phyloP scores from a whole-genome alignment of 306 rosid species.

The Coriaria nepalensis region DNA sequence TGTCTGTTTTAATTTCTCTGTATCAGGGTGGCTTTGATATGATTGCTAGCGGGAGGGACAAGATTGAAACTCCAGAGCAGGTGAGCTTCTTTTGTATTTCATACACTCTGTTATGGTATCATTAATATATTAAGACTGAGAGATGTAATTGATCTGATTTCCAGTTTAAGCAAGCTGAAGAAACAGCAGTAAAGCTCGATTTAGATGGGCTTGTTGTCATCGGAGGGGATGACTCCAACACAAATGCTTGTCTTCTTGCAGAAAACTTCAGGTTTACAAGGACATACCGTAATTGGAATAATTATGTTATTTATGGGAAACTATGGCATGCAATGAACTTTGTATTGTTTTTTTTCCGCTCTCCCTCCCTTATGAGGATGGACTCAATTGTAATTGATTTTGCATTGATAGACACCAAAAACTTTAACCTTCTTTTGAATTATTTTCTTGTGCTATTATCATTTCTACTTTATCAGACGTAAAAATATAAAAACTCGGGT shows the following conservation, averaged over 20 bases:
- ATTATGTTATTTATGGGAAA: slow-evolving; percentile 5
- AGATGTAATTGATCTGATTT: slow-evolving; percentile 18
- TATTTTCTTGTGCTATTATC: neutral
- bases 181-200: slow-evolving; percentile 70
- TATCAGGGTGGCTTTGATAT: slow-evolving; percentile 96
- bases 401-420: neutral
- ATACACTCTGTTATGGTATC: neutral
- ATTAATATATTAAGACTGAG: slow-evolving; percentile 3
- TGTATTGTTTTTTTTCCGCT: neutral
- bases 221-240: slow-evolving; percentile 98
- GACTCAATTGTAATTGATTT: neutral
- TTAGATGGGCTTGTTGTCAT: slow-evolving; percentile 96
- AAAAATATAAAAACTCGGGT: slow-evolving; percentile 72
- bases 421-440: slow-evolving; percentile 1
- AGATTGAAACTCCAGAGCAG: slow-evolving; percentile 99
- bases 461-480: slow-evolving; percentile 30
- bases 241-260: slow-evolving; percentile 98
- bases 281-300: slow-evolving; percentile 2
- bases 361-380: no score
- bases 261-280: slow-evolving; percentile 71
- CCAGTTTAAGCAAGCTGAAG: slow-evolving; percentile 92
- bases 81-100: slow-evolving; percentile 25
- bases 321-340: slow-evolving; percentile 5
- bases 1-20: slow-evolving; percentile 4
- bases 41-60: slow-evolving; percentile 98